Evolutionary conservation across 306 rosid genomes (phyloP).

Genomic region (Lotus japonicus): DNA sequence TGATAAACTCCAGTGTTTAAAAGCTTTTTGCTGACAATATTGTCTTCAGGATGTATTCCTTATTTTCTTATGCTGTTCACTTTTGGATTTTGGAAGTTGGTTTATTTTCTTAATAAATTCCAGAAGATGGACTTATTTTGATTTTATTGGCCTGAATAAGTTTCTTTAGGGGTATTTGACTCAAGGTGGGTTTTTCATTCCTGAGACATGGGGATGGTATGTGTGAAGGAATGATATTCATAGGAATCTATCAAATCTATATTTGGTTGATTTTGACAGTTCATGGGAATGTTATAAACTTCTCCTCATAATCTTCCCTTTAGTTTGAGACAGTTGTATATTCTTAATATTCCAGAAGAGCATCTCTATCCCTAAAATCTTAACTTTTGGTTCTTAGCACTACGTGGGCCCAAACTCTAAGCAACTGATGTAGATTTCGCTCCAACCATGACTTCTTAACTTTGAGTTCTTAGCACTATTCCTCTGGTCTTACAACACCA

Average conservation of each 20-base stretch:
- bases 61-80: not conserved
- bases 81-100: not conserved
- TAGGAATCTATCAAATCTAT: not conserved
- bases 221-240: not conserved
- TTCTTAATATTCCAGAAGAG: not conserved
- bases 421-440: no score
- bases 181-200: not conserved
- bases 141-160: not conserved
- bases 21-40: not conserved
- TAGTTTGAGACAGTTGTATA: not conserved
- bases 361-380: not conserved
- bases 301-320: not conserved
- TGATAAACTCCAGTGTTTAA: constrained; percentile 4
- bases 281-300: not conserved
- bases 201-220: not conserved
- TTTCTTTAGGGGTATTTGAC: not conserved
- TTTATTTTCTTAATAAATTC: not conserved
- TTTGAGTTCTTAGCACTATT: no score
- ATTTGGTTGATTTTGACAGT: not conserved
- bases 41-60: not conserved
- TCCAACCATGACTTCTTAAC: no score
- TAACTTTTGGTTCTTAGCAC: no score
- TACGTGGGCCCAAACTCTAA: no score
- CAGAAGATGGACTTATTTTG: not conserved
- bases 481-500: no score